A percentile compares a stretch with the other conserved stretches of the same genome.
Evolutionary conservation across 129 eudicot genomes (phyloP).

Genomic region (Chrysanthemum lavandulifolium): DNA sequence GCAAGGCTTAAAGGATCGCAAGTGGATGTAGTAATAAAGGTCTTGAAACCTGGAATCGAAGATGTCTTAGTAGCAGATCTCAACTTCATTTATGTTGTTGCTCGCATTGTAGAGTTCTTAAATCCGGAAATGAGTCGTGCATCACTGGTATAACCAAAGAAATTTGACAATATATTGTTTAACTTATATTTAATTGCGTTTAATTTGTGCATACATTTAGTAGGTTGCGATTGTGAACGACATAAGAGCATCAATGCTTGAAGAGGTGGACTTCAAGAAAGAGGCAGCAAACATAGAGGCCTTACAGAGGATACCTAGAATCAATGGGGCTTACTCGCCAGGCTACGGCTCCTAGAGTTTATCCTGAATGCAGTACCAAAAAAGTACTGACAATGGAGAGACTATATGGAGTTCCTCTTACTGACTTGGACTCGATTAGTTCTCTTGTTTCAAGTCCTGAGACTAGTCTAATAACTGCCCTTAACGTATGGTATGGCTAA

Average conservation of each 20-base stretch:
- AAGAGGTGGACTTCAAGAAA: constrained; percentile 96
- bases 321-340: constrained; percentile 88
- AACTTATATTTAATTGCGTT: not conserved
- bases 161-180: not conserved
- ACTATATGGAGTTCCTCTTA: constrained; percentile 95
- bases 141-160: constrained; percentile 62
- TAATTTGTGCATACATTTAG: constrained; percentile 21
- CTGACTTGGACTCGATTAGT: constrained; percentile 89
- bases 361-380: constrained; percentile 66
- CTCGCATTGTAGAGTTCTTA: constrained; percentile 95
- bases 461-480: constrained; percentile 91
- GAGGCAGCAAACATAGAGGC: constrained; percentile 90
- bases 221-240: constrained; percentile 97
- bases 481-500: constrained; percentile 81
- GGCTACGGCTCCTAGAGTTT: constrained; percentile 96
- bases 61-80: constrained; percentile 93
- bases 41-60: constrained; percentile 93
- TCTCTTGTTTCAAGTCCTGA: constrained; percentile 91
- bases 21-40: constrained; percentile 92
- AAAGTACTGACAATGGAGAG: constrained; percentile 95
- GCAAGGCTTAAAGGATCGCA: constrained; percentile 89
- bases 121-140: constrained; percentile 89
- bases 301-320: constrained; percentile 73
- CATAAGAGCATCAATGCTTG: constrained; percentile 95
- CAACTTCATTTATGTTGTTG: constrained; percentile 90